Percentiles rank a stretch among this genome's conserved stretches.
Evolutionary conservation across 805 yeast species (phyloP).

Genomic region (Saccharomycopsis sp.): DNA sequence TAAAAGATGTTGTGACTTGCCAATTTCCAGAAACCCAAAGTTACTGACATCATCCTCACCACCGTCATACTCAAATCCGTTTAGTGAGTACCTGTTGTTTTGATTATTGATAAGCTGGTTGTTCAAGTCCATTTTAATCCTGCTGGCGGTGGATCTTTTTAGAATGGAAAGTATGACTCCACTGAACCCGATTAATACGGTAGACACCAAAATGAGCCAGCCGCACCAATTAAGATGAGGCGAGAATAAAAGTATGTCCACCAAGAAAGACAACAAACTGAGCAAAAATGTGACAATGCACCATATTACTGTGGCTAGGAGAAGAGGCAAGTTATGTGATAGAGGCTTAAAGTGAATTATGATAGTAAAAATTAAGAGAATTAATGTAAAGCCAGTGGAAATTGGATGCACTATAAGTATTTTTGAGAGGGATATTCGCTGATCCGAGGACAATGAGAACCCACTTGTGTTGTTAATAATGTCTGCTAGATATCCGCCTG

Average conservation of each 20-base stretch:
- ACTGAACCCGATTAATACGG: neutral
- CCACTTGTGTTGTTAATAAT: neutral
- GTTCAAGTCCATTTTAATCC: neutral
- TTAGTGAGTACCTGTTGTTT: neutral
- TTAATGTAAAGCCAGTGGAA: neutral
- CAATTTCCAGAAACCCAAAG: neutral
- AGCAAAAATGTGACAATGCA: neutral
- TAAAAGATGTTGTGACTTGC: neutral
- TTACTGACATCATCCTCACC: neutral
- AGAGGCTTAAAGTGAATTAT: neutral
- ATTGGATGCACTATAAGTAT: neutral
- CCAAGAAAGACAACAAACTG: neutral
- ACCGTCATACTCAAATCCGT: neutral
- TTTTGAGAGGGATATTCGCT: neutral
- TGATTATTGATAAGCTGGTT: neutral
- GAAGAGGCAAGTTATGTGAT: neutral
- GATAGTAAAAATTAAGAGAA: neutral
- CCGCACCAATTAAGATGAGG: constrained; percentile 1
- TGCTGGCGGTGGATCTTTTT: neutral
- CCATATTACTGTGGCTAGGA: neutral
- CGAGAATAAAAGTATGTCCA: neutral
- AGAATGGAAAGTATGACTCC: neutral
- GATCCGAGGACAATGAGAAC: neutral
- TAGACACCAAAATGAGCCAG: neutral
- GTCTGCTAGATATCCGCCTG: neutral